phyloP scores from a whole-genome alignment of 78 protist genomes.

The Anaeramoeba ignava region DNA sequence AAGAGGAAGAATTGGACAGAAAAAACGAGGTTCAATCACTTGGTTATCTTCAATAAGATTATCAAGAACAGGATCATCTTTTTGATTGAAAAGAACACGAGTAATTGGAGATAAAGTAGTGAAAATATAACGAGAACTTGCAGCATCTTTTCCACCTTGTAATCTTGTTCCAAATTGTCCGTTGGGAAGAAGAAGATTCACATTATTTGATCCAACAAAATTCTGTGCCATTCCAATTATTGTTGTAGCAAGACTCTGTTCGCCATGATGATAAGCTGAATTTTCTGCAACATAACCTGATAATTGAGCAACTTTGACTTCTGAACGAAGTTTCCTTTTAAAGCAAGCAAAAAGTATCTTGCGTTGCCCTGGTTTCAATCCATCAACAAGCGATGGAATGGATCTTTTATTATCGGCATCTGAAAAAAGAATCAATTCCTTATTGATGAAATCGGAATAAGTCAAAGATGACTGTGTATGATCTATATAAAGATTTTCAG shows the following conservation, averaged over 20 bases:
- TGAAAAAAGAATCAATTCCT: constrained; percentile 88
- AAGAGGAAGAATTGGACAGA: constrained; percentile 92
- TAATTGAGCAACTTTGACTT: constrained; percentile 97
- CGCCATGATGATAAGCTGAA: constrained; percentile 99
- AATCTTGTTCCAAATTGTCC: constrained; percentile 95
- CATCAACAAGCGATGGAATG: constrained; percentile 92
- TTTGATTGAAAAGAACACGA: constrained; percentile 54
- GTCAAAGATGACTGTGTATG: not conserved
- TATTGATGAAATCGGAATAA: constrained; percentile 57
- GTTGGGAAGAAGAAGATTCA: constrained; percentile 67
- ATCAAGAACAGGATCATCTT: constrained; percentile 77
- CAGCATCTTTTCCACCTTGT: constrained; percentile 87
- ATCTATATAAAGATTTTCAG: constrained; percentile 15
- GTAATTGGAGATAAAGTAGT: constrained; percentile 64
- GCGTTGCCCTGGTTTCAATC: constrained; percentile 91
- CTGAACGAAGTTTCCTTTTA: constrained; percentile 81
- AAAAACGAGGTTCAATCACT: constrained; percentile 60
- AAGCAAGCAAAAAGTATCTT: constrained; percentile 89
- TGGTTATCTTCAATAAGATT: constrained; percentile 78
- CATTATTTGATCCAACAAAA: constrained; percentile 87
- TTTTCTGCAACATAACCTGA: constrained; percentile 77
- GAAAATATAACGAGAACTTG: constrained; percentile 88
- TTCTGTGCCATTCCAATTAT: constrained; percentile 88
- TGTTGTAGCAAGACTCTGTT: constrained; percentile 56
- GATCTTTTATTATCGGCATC: constrained; percentile 74